A percentile compares a stretch with the other conserved stretches of the same genome.
Evolutionary conservation across 164 flowering plant species (phyloP).

Genomic region (Nymphaea colorata): DNA sequence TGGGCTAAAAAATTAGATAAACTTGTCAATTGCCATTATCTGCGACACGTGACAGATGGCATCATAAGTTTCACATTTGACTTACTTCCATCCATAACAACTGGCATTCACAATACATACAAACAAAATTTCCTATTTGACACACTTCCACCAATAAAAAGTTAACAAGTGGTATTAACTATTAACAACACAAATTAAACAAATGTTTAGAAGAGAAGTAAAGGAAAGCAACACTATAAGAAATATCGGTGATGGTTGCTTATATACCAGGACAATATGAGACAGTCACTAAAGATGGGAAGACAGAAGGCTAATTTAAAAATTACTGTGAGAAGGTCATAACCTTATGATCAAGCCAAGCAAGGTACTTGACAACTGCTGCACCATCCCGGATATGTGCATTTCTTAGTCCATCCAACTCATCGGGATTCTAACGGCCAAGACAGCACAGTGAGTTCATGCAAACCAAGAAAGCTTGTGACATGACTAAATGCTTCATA

Average conservation of each 20-base stretch:
- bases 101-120: too few species aligned
- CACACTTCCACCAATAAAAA: too few species aligned
- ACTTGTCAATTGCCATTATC: too few species aligned
- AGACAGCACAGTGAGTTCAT: conserved; percentile 1
- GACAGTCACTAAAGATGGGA: not conserved
- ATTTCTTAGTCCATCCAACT: conserved; percentile 78
- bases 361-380: conserved; percentile 91
- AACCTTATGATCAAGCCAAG: conserved; percentile 92
- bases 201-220: too few species aligned
- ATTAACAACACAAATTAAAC: not conserved
- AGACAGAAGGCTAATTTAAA: not conserved
- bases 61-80: too few species aligned
- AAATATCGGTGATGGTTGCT: not conserved
- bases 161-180: not conserved
- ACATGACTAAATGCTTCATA: not conserved
- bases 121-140: too few species aligned
- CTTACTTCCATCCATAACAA: too few species aligned
- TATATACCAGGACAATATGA: not conserved
- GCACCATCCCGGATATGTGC: conserved; percentile 96
- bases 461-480: not conserved
- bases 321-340: not conserved
- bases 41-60: too few species aligned
- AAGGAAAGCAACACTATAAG: not conserved
- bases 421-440: conserved; percentile 66
- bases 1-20: too few species aligned